Base-by-base conservation (phyloP, 208 protist genomes). In the Trypanosoma brucei region DNA sequence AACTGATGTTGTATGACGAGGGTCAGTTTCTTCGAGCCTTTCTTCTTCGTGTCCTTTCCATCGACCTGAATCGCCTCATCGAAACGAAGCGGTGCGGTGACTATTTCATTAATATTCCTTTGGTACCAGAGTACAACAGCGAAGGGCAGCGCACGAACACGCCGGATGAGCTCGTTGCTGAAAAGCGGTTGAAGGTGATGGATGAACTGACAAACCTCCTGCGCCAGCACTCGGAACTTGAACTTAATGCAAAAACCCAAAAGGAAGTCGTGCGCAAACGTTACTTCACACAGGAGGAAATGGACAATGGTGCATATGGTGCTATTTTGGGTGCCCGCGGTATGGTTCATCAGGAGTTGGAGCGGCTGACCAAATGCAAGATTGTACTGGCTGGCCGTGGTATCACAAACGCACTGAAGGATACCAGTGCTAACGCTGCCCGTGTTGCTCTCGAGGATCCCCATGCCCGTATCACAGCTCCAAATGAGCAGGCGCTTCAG, bases 371-470 rank as follows among this genome's bases (percentile, higher is more conserved):
- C 1, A 84, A 88, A 39, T 96, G 90, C 65, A 87, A 88, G 54
- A 96, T 97, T 72, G 88, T 92, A 31, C 72, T 97, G n/a, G 85
- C 78, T 0, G 92, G 92, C 5, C 88, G 90, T 11, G 92, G 92
- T 51, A 97, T 97, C 68, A 95, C 90, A 30, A 92, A 96, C 68
- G 75, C 84, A 30, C 56, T 94, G 7, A 95, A 94, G 54, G 88
- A 93, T 62, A 90, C 82, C 5, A 92, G 78, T 50, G 76, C 78
- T 4, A 87, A 89, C 50, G 88, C 86, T 11, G 85, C 79, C 3
- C 58, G 73, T 37, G 53, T 88, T 48, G 84, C 90, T 7, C 58
- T 93, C 39, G 88, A 95, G 70, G 90, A 97, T 45, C 90, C 92
- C 42, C 92, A 97, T 60, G 84, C 83, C 30, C 84, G 88, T 59